phyloP scores from a whole-genome alignment of 441 rosid genomes.

The Gossypium davidsonii region DNA sequence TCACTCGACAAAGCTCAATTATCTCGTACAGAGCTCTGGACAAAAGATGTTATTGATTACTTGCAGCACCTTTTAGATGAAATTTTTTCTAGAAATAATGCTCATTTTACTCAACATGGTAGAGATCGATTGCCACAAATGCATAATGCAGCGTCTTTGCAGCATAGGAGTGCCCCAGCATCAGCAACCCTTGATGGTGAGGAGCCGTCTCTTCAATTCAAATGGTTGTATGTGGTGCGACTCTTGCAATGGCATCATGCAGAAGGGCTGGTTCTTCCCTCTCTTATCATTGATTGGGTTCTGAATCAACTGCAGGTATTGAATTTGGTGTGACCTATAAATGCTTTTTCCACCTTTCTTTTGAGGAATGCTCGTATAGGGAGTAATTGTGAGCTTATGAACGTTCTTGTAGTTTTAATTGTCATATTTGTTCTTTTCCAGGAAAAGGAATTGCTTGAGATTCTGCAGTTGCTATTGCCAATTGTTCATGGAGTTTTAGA shows the following conservation, averaged over 20 bases:
- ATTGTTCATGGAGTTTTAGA: conserved; percentile 87
- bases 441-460: conserved; percentile 82
- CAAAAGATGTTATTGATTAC: conserved; percentile 91
- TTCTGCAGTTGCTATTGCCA: conserved; percentile 83
- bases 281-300: conserved; percentile 94
- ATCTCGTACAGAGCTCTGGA: conserved; percentile 88
- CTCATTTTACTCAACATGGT: conserved; percentile 51
- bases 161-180: conserved; percentile 46
- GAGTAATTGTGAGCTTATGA: conserved; percentile 8
- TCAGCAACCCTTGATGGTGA: conserved; percentile 52
- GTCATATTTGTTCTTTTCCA: conserved; percentile 32
- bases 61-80: conserved; percentile 86
- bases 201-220: conserved; percentile 80
- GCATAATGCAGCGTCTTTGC: conserved; percentile 60
- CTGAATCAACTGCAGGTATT: conserved; percentile 80
- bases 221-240: conserved; percentile 95
- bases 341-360: not conserved
- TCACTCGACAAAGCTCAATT: conserved; percentile 64
- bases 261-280: conserved; percentile 90
- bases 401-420: conserved; percentile 21
- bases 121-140: conserved; percentile 73
- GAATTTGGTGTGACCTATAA: not conserved
- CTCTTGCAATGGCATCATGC: conserved; percentile 91
- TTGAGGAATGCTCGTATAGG: not conserved
- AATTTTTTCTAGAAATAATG: conserved; percentile 49